Evolutionary conservation across 371 early-diverging fungal genomes (phyloP), one percentile per base, ranked within the genome.

Genomic region (Mucor irregularis): DNA sequence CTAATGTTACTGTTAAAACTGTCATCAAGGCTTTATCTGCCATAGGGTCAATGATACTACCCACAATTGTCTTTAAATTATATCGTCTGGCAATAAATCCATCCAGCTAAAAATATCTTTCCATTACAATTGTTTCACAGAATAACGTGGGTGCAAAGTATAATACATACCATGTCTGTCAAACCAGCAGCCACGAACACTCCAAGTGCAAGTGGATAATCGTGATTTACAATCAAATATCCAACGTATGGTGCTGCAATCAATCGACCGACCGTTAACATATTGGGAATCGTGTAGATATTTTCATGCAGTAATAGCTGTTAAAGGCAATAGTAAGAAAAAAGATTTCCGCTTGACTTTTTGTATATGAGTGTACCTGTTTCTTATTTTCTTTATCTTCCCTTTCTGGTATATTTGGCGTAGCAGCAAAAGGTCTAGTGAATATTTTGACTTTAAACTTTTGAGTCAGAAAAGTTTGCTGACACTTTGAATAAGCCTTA

Each of bases 21-120:
- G 95, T 93, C 95, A 97, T 93, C 24, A 98, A 69, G 3, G 88
- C 82, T 68, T 98, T 98, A 74, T 98, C 98, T 4, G 97, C 97
- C 16, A 90, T 84, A 3, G 98, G 97, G 62, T 97, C 98, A 34
- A 96, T 80, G 22, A 94, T 89, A 5, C 92, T 90, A 4, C 98
- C 98, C 13, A 95, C 74, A 39, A 89, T 78, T 8, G 92, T 91
- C 64, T 84, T 84, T 85, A 90, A 83, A 40, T 93, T 88, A 68
- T 83, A 96, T 40, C 81, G 71, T 24, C 97, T 78, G 4, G 97
- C 98, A 58, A 97, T 87, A 61, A 80, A 94, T 26, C 97, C 97
- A 73, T 97, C 97, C 38, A 94, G 61, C 82, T 88, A 60, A 11
- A 38, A 2, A 10, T 26, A 10, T 38, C 43, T 9, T 50, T 44